Conservation (phyloP, 768 basidiomycete species). For the Neoboletus subvelutipes region DNA sequence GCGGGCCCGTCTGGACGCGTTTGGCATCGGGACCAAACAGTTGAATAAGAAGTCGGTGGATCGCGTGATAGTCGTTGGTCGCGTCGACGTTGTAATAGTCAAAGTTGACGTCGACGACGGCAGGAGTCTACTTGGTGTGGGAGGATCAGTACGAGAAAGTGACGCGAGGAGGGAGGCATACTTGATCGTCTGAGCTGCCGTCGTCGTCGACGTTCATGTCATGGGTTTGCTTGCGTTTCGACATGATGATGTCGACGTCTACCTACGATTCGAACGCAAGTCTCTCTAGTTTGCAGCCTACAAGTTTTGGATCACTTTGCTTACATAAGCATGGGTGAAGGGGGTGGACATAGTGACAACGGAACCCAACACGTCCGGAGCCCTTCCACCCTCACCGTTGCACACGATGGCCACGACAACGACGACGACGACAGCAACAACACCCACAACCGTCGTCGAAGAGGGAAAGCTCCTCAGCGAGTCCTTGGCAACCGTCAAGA, state of each 20-base stretch:
- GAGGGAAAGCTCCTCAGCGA: constrained; percentile 86
- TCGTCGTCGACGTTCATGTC: constrained; percentile 36
- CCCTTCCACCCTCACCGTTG: constrained; percentile 6
- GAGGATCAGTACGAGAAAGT: constrained; percentile 1
- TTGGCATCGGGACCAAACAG: constrained; percentile 75
- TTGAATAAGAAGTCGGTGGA: constrained; percentile 71
- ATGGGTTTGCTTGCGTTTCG: constrained; percentile 52
- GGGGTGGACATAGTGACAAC: neutral
- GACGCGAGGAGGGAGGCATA: constrained; percentile 27
- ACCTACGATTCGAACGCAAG: neutral
- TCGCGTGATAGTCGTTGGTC: constrained; percentile 79
- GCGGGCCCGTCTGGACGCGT: constrained; percentile 62
- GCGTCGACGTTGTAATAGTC: constrained; percentile 92
- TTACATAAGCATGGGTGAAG: constrained; percentile 21
- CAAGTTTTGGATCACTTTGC: neutral
- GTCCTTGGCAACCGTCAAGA: constrained; percentile 81
- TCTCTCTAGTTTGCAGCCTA: neutral
- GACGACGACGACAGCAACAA: constrained; percentile 14
- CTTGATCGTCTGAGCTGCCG: constrained; percentile 40
- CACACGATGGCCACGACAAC: constrained; percentile 25
- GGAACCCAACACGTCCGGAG: neutral
- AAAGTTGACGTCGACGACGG: constrained; percentile 46
- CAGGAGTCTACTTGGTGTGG: constrained; percentile 14
- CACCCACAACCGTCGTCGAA: constrained; percentile 46
- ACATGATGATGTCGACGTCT: constrained; percentile 33